Percentiles rank a stretch among this genome's conserved stretches.
phyloP scores from a whole-genome alignment of 805 yeast species.

The Suhomyces pyralidae region DNA sequence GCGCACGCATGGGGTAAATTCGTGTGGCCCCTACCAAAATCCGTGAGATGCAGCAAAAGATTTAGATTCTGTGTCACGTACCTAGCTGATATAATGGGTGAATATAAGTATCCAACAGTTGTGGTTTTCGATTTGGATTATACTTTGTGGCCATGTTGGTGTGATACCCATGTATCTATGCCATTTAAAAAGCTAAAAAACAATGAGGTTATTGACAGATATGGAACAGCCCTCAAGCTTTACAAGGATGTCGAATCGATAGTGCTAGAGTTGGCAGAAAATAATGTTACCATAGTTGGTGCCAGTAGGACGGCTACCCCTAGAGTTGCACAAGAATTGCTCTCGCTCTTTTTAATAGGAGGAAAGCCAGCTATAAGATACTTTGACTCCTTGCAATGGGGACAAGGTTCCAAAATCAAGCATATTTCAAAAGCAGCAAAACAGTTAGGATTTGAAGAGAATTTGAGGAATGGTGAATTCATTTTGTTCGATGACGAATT shows the following conservation, averaged over 20 bases:
- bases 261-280: conserved; percentile 46
- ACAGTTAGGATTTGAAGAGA: conserved; percentile 44
- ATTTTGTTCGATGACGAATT: conserved; percentile 75
- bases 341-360: conserved; percentile 51
- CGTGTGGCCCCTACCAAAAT: neutral
- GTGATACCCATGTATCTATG: conserved; percentile 66
- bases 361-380: conserved; percentile 49
- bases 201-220: conserved; percentile 45
- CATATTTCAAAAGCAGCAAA: conserved; percentile 53
- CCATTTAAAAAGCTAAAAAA: conserved; percentile 37
- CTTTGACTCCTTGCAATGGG: conserved; percentile 67
- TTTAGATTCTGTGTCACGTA: neutral
- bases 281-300: conserved; percentile 53
- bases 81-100: neutral
- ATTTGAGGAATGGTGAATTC: conserved; percentile 41
- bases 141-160: conserved; percentile 83
- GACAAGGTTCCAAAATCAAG: conserved; percentile 55
- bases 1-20: conserved; percentile 1
- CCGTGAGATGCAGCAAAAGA: neutral
- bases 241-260: conserved; percentile 70
- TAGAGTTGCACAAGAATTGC: conserved; percentile 63
- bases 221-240: conserved; percentile 55
- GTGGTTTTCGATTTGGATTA: conserved; percentile 76
- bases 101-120: conserved; percentile 32
- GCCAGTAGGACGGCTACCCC: conserved; percentile 85